phyloP scores from a whole-genome alignment of 108 stramenopile species.

The Nitzschia inconspicua region DNA sequence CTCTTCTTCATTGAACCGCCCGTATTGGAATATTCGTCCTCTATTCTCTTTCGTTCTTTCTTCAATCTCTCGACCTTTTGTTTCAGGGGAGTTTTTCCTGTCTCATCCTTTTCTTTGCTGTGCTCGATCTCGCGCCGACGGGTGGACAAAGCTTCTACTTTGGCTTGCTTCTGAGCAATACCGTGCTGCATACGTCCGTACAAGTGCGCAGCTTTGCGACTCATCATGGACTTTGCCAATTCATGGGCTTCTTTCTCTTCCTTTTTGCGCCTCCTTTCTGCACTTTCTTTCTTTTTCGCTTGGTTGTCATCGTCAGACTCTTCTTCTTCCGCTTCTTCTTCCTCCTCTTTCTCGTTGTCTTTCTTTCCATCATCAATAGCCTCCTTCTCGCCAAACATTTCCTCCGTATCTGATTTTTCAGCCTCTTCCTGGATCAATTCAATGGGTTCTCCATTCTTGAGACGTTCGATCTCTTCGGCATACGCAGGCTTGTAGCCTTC shows the following conservation, averaged over 20 bases:
- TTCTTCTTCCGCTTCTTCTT: constrained; percentile 37
- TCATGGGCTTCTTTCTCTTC: constrained; percentile 83
- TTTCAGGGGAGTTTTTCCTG: constrained; percentile 61
- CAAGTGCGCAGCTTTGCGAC: constrained; percentile 86
- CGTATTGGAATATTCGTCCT: constrained; percentile 43
- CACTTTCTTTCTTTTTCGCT: constrained; percentile 41
- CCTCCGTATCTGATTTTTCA: constrained; percentile 17
- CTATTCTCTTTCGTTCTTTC: constrained; percentile 44
- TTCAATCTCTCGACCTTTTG: constrained; percentile 74
- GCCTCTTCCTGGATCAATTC: constrained; percentile 23
- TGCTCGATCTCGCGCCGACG: constrained; percentile 73
- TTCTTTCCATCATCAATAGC: constrained; percentile 22
- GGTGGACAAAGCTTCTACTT: constrained; percentile 71
- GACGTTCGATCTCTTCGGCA: constrained; percentile 89
- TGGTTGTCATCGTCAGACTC: constrained; percentile 41
- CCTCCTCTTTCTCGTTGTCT: constrained; percentile 33
- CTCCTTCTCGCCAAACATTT: constrained; percentile 9
- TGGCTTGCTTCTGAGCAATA: constrained; percentile 73
- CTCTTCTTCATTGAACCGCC: constrained; percentile 57
- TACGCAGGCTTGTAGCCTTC: constrained; percentile 98
- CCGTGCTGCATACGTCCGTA: constrained; percentile 95
- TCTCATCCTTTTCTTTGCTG: constrained; percentile 46
- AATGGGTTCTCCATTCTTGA: constrained; percentile 77
- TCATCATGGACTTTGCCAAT: constrained; percentile 91
- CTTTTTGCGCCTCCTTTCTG: constrained; percentile 19